Percentiles rank a stretch among this genome's conserved stretches.
Conservation (phyloP, 2,329 filamentous ascomycete species). For the Sphaerostilbella broomeana region DNA sequence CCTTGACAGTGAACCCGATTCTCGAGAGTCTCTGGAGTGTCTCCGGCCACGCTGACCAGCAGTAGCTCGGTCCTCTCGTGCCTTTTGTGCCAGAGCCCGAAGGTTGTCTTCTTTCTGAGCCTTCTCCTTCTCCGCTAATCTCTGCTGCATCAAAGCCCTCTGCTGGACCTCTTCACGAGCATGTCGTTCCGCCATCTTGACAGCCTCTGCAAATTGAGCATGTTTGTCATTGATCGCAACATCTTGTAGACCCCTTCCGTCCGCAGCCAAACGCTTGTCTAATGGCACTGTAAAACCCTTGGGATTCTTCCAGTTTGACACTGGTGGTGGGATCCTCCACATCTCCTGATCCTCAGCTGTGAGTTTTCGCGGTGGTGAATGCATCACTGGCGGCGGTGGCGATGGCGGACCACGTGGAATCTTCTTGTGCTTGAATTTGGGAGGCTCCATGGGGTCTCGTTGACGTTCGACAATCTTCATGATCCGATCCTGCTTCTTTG, state of each 20-base stretch:
- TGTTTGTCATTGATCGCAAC: slow-evolving; percentile 98
- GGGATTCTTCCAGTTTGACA: slow-evolving; percentile 99
- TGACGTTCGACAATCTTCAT: slow-evolving; percentile 98
- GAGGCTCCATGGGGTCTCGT: slow-evolving; percentile 90
- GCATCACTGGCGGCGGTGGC: slow-evolving; percentile 89
- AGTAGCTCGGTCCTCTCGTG: slow-evolving; percentile 69
- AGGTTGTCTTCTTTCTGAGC: slow-evolving; percentile 88
- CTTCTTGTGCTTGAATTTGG: slow-evolving; percentile 99
- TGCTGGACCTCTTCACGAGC: slow-evolving; percentile 93
- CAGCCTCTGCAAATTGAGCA: slow-evolving; percentile 86
- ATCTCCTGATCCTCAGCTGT: slow-evolving; percentile 96
- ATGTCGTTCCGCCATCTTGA: slow-evolving; percentile 91
- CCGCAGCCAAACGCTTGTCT: slow-evolving; percentile 90
- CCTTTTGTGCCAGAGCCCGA: slow-evolving; percentile 81
- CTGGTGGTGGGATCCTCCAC: slow-evolving; percentile 81
- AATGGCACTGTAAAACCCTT: slow-evolving; percentile 96
- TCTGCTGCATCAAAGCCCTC: slow-evolving; percentile 89
- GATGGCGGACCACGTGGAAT: slow-evolving; percentile 88
- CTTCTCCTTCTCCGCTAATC: slow-evolving; percentile 94
- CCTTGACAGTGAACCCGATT: slow-evolving; percentile 29
- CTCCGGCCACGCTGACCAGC: slow-evolving; percentile 37
- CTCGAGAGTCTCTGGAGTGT: slow-evolving; percentile 31
- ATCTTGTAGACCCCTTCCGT: slow-evolving; percentile 86
- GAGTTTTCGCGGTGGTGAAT: slow-evolving; percentile 87
- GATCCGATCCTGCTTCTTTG: slow-evolving; percentile 85